A percentile compares a stretch with the other conserved stretches of the same genome.
Evolutionary conservation across 1,139 yeast species (phyloP).

Genomic region (Geotrichum citri-aurantii): DNA sequence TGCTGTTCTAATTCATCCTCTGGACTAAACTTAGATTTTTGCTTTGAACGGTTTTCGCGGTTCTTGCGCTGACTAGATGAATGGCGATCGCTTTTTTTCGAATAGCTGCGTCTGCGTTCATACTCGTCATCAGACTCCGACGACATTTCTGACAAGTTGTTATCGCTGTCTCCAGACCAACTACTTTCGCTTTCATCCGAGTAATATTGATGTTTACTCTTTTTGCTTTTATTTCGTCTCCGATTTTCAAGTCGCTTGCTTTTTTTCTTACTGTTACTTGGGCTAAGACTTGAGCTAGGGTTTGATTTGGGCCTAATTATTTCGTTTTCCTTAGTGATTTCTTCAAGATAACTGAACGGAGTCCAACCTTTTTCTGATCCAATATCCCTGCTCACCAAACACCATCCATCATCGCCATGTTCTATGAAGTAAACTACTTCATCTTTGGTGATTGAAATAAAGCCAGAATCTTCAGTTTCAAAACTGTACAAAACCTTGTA

Average conservation of each 20-base stretch:
- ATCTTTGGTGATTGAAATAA: slow-evolving; percentile 70
- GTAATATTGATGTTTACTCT: background rate
- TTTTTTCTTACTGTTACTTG: background rate
- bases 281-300: background rate
- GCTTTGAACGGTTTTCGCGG: background rate
- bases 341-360: slow-evolving; percentile 27
- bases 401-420: slow-evolving; percentile 81
- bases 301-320: background rate
- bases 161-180: background rate
- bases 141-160: background rate
- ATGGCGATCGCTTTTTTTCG: background rate
- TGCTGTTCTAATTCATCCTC: background rate
- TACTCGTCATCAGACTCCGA: background rate
- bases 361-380: slow-evolving; percentile 75
- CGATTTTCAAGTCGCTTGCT: background rate
- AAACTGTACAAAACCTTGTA: slow-evolving; percentile 61
- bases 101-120: background rate
- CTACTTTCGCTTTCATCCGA: background rate
- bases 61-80: background rate
- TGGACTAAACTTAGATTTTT: background rate
- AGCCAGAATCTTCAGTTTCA: slow-evolving; percentile 78
- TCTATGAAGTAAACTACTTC: slow-evolving; percentile 64
- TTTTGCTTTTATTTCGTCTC: background rate
- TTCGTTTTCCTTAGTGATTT: slow-evolving; percentile 34
- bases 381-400: slow-evolving; percentile 70